A percentile compares a stretch with the other conserved stretches of the same genome.
phyloP scores from a whole-genome alignment of 2,329 filamentous ascomycete genomes.

The Lomentospora prolificans region DNA sequence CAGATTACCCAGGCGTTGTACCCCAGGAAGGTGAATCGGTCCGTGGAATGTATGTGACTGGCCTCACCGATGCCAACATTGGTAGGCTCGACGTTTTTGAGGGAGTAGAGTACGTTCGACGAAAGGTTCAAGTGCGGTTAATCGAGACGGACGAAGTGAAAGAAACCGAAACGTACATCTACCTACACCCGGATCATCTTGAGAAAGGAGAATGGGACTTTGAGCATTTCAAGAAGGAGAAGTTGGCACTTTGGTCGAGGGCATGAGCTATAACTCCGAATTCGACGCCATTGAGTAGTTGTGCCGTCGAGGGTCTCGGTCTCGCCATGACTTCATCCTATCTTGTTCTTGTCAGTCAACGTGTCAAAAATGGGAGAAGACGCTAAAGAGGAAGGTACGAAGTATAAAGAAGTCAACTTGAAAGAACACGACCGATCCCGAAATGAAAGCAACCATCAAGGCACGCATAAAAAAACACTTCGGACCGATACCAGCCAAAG shows the following conservation, averaged over 20 bases:
- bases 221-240: conserved; percentile 69
- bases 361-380: not conserved
- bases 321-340: not conserved
- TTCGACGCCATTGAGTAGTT: not conserved
- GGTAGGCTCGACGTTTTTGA: conserved; percentile 73
- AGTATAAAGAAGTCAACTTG: not conserved
- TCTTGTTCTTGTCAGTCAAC: not conserved
- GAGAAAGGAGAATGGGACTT: conserved; percentile 82
- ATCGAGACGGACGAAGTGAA: conserved; percentile 36
- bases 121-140: conserved; percentile 43
- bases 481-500: not conserved
- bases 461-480: not conserved
- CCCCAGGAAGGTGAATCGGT: conserved; percentile 47
- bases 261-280: not conserved
- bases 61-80: conserved; percentile 69
- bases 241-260: conserved; percentile 47
- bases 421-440: too few species aligned
- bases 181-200: conserved; percentile 37
- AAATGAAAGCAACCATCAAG: not conserved
- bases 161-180: conserved; percentile 57
- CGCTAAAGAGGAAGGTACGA: not conserved
- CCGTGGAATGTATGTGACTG: conserved; percentile 66
- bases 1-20: conserved; percentile 76
- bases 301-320: not conserved
- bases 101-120: conserved; percentile 59